Evolutionary conservation across 352 stramenopile genomes (phyloP).

Genomic region (Globisporangium parvum): DNA sequence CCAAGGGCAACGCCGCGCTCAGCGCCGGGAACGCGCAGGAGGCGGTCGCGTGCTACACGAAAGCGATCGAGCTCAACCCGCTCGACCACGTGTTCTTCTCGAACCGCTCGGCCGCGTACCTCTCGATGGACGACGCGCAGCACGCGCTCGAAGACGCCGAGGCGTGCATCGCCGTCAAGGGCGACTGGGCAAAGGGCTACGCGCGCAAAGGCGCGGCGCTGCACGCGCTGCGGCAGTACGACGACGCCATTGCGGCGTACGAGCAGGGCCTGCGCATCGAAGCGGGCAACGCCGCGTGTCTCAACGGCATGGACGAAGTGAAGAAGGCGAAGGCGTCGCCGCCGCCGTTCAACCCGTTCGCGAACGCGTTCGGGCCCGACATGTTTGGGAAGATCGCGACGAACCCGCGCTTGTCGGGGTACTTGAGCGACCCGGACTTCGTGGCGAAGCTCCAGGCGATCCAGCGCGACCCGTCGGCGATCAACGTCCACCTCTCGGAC

Average conservation of each 20-base stretch:
- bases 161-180: constrained; percentile 92
- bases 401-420: constrained; percentile 81
- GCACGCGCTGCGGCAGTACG: constrained; percentile 88
- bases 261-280: constrained; percentile 88
- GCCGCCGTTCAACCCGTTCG: constrained; percentile 78
- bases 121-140: constrained; percentile 89
- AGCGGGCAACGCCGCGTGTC: constrained; percentile 87
- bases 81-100: constrained; percentile 97
- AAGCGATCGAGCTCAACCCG: constrained; percentile 94
- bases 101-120: constrained; percentile 98
- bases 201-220: constrained; percentile 96
- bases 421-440: constrained; percentile 93
- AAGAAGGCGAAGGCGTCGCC: constrained; percentile 81
- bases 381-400: constrained; percentile 92
- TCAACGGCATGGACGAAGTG: constrained; percentile 92
- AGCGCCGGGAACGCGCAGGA: constrained; percentile 91
- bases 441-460: constrained; percentile 69
- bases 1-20: constrained; percentile 94
- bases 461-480: constrained; percentile 67
- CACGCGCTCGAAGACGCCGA: constrained; percentile 97
- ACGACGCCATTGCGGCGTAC: constrained; percentile 83
- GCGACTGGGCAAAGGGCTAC: constrained; percentile 97
- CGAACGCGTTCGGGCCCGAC: constrained; percentile 91
- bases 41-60: constrained; percentile 95
- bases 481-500: constrained; percentile 78